Evolutionary conservation across 805 yeast species (phyloP), one percentile per base, ranked within the genome.

Genomic region (Starmerella lactis-condensi): DNA sequence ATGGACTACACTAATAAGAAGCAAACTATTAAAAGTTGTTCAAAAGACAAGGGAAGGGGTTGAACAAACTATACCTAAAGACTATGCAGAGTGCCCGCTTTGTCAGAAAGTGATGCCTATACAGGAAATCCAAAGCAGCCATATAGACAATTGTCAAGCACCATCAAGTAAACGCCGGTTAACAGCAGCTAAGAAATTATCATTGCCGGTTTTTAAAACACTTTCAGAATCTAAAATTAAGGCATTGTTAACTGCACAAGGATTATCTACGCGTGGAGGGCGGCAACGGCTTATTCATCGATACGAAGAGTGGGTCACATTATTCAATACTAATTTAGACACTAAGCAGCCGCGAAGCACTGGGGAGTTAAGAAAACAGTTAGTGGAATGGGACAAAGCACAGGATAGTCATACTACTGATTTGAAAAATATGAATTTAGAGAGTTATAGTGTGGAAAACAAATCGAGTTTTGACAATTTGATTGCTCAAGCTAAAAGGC

Each of bases 271-370:
- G 0, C 51, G 48, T 7, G 96, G 95, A 0, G 52, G 73, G 1
- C 59, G 78, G 37, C 54, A 53, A 11, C 72, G 67, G 39, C 45
- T 82, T 42, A 83, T 77, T 37, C 53, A 64, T 13, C 54, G 96
- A 24, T 76, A 76, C 47, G 72, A 69, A 38, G 85, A 82, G 41
- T 83, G 71, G 56, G 69, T 75, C 34, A 67, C 72, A 20, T 47
- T 81, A 8, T 75, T 73, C 70, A 83, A 83, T 47, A 72, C 93
- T 9, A 81, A 81, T 45, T 62, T 72, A 26, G 93, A 81, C 46
- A 65, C 82, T 5, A 56, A 65, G 22, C 61, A 58, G 19, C 93
- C 93, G 0, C 66, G 65, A 4, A 52, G 67, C 17, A 71, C 69
- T 15, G 53, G 57, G 23, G 64, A 66, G 4, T 50, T 83, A 29